Evolutionary conservation across 2,329 filamentous ascomycete species (phyloP).

Genomic region (Monilinia polystroma): DNA sequence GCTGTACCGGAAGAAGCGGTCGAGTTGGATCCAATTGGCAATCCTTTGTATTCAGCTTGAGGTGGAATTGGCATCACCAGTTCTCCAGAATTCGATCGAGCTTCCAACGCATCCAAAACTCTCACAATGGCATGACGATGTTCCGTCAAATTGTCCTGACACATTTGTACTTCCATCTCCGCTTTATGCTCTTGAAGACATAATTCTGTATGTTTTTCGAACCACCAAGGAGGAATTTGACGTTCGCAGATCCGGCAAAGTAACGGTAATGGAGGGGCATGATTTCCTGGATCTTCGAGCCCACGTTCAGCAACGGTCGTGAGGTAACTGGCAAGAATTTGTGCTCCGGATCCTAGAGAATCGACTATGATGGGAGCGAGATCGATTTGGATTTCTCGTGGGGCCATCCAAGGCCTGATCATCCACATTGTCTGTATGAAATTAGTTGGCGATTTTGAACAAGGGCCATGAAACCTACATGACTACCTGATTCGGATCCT

Average conservation of each 20-base stretch:
- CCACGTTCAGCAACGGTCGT: slow-evolving; percentile 84
- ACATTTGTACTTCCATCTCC: slow-evolving; percentile 96
- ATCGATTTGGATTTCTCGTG: slow-evolving; percentile 93
- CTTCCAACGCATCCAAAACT: slow-evolving; percentile 88
- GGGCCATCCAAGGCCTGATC: slow-evolving; percentile 85
- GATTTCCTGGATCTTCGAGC: slow-evolving; percentile 69
- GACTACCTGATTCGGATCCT: slow-evolving; percentile 79
- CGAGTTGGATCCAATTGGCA: slow-evolving; percentile 71
- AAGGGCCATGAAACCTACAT: slow-evolving; percentile 61
- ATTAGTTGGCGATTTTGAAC: slow-evolving; percentile 36
- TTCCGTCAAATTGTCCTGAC: slow-evolving; percentile 87
- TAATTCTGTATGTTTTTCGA: slow-evolving; percentile 96
- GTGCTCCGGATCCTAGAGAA: slow-evolving; percentile 88
- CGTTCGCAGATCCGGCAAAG: slow-evolving; percentile 97
- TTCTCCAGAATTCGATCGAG: slow-evolving; percentile 60
- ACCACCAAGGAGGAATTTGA: slow-evolving; percentile 98
- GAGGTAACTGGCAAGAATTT: slow-evolving; percentile 90
- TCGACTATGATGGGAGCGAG: slow-evolving; percentile 86
- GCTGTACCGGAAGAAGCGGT: slow-evolving; percentile 68
- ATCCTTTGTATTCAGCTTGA: slow-evolving; percentile 80
- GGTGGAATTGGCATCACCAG: slow-evolving; percentile 47
- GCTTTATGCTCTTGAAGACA: slow-evolving; percentile 94
- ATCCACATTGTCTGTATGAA: slow-evolving; percentile 92
- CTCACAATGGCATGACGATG: slow-evolving; percentile 94
- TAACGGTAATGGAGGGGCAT: slow-evolving; percentile 79